Conservation (phyloP, 1,139 yeast species). For the Nakaseomyces uthaithaninus region DNA sequence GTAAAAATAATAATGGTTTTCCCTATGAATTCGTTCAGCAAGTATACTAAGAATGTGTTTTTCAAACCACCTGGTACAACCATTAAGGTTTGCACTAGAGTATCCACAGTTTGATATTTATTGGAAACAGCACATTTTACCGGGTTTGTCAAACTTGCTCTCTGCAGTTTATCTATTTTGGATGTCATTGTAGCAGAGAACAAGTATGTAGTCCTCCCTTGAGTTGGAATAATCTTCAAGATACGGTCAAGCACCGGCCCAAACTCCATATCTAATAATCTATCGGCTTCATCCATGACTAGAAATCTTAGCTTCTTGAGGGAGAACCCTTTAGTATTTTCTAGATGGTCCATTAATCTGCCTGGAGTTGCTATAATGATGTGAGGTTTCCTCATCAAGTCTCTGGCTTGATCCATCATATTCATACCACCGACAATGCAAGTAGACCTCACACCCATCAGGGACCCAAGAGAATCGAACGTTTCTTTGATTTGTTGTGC, state of each 20-base stretch:
- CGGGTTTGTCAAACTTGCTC: constrained; percentile 86
- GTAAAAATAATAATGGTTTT: constrained; percentile 86
- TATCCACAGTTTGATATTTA: constrained; percentile 88
- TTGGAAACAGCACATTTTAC: constrained; percentile 85
- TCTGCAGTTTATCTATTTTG: constrained; percentile 85
- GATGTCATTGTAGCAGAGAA: constrained; percentile 96
- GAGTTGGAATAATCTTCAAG: constrained; percentile 68
- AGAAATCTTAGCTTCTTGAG: constrained; percentile 70
- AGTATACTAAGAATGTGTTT: constrained; percentile 75
- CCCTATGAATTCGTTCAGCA: constrained; percentile 77
- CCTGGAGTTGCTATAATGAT: constrained; percentile 96
- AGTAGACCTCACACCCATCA: constrained; percentile 81
- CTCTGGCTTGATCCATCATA: constrained; percentile 95
- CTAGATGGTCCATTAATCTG: constrained; percentile 88
- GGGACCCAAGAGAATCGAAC: constrained; percentile 83
- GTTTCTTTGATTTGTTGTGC: constrained; percentile 95
- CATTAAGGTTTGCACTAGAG: constrained; percentile 80
- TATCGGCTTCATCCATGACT: constrained; percentile 92
- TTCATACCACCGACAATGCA: constrained; percentile 98
- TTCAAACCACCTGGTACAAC: constrained; percentile 89
- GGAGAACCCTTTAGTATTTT: constrained; percentile 87
- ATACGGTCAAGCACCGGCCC: constrained; percentile 91
- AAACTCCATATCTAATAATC: constrained; percentile 91
- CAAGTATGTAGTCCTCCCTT: constrained; percentile 68
- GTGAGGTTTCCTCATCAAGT: constrained; percentile 88